A percentile compares a stretch with the other conserved stretches of the same genome.
phyloP scores from a whole-genome alignment of 495 filamentous ascomycete genomes.

The Aspergillus cristatus region DNA sequence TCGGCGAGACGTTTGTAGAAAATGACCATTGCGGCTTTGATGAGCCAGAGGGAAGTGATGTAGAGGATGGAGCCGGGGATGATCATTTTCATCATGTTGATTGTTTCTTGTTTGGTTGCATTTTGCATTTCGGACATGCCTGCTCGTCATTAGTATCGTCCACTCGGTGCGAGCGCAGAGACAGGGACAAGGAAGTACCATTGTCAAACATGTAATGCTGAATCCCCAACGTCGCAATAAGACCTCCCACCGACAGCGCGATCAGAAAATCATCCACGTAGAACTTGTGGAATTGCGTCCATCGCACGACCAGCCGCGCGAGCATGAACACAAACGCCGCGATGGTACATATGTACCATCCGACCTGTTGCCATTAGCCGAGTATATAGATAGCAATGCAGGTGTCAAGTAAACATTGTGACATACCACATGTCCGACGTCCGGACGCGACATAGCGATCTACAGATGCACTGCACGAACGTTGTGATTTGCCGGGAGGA shows the following conservation, averaged over 20 bases:
- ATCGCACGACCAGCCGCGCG: conserved; percentile 10
- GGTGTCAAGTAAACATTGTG: too few relatives aligned
- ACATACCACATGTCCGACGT: conserved; percentile 14
- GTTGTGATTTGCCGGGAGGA: too few relatives aligned
- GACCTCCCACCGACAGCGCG: conserved; percentile 6
- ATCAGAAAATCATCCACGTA: conserved; percentile 15
- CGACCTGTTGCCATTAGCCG: conserved; percentile 5
- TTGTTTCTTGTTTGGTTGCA: conserved; percentile 1
- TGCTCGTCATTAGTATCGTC: conserved; percentile 1
- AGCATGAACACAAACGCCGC: conserved; percentile 11
- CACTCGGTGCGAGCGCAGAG: too few relatives aligned
- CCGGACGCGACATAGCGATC: too few relatives aligned
- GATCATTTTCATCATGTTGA: conserved; percentile 21
- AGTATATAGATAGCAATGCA: not conserved
- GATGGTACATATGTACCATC: conserved; percentile 16
- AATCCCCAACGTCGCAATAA: conserved; percentile 14
- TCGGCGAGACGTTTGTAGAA: conserved; percentile 19
- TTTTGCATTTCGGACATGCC: conserved; percentile 15
- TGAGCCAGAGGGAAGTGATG: conserved; percentile 16
- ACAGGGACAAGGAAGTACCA: too few relatives aligned
- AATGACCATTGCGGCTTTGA: conserved; percentile 15
- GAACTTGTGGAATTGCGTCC: conserved; percentile 8
- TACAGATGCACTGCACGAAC: too few relatives aligned
- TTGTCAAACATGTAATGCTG: conserved; percentile 17
- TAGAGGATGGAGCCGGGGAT: conserved; percentile 18